Conservation (phyloP, 2,329 filamentous ascomycete genomes). For the Colletotrichum karsti region DNA sequence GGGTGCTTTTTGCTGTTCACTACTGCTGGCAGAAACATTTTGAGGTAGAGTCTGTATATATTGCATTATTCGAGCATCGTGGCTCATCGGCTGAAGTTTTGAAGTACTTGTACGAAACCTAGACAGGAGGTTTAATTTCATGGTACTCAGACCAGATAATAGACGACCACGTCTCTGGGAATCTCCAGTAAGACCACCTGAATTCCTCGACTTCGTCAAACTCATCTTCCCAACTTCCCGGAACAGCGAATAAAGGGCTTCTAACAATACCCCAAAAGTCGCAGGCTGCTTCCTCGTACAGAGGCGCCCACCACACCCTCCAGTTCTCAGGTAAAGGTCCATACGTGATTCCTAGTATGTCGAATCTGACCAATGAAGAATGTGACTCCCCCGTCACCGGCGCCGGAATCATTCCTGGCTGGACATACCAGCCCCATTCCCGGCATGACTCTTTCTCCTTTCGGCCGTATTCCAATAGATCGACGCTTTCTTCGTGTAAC, state of each 20-base stretch:
- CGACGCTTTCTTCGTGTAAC: neutral
- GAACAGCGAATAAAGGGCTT: neutral
- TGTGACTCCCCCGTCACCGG: too few species aligned
- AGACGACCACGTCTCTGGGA: accelerated
- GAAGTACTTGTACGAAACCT: too few species aligned
- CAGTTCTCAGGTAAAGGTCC: neutral
- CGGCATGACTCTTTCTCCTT: slow-evolving; percentile 6
- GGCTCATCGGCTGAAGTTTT: too few species aligned
- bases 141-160: slow-evolving; percentile 22
- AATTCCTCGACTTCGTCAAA: neutral
- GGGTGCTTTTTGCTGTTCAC: too few species aligned
- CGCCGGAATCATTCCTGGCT: neutral
- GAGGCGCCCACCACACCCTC: slow-evolving; percentile 6
- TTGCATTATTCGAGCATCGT: too few species aligned
- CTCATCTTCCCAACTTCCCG: slow-evolving; percentile 4
- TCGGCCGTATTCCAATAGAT: slow-evolving; percentile 35
- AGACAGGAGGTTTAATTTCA: neutral
- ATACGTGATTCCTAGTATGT: neutral
- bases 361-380: neutral
- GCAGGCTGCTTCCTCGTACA: neutral
- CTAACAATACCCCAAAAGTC: slow-evolving; percentile 13
- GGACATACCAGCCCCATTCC: accelerated
- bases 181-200: neutral
- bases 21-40: neutral
- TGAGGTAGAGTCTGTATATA: too few species aligned